These are phyloP conservation scores for Maudiozyma pseudohumilis DNA, from an alignment of 805 yeast species.

Conservation along the genomic window DNA sequence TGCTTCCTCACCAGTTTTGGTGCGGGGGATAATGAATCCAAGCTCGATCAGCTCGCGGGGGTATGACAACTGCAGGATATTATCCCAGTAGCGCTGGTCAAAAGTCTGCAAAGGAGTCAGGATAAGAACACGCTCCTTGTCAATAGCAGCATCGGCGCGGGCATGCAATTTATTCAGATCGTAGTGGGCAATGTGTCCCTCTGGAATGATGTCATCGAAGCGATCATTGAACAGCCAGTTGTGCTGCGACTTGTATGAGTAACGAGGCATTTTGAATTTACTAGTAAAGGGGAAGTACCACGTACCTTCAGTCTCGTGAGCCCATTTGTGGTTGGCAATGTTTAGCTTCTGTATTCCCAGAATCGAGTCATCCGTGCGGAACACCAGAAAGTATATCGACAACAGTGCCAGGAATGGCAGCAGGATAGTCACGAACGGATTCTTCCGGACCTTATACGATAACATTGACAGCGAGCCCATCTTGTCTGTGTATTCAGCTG, in stretches of 20 bases:
- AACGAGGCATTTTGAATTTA: slow-evolving; percentile 33
- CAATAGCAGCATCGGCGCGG: slow-evolving; percentile 58
- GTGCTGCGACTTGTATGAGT: slow-evolving; percentile 34
- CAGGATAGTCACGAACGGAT: slow-evolving; percentile 16
- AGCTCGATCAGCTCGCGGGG: slow-evolving; percentile 79
- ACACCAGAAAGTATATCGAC: slow-evolving; percentile 15
- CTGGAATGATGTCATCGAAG: slow-evolving; percentile 48
- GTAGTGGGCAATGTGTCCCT: slow-evolving; percentile 71
- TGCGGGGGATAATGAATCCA: slow-evolving; percentile 87
- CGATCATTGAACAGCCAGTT: slow-evolving; percentile 39
- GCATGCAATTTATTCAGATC: slow-evolving; percentile 73
- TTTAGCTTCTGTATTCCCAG: slow-evolving; percentile 19
- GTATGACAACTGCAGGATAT: slow-evolving; percentile 61
- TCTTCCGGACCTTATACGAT: slow-evolving; percentile 22
- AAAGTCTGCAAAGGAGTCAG: slow-evolving; percentile 87
- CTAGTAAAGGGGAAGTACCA: slow-evolving; percentile 29
- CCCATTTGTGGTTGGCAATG: slow-evolving; percentile 28
- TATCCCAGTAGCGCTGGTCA: slow-evolving; percentile 80
- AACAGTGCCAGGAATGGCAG: slow-evolving; percentile 19
- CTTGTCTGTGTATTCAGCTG: background rate
- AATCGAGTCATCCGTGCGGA: slow-evolving; percentile 15
- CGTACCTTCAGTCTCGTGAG: slow-evolving; percentile 28
- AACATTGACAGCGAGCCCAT: slow-evolving; percentile 9
- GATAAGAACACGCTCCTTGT: slow-evolving; percentile 74
- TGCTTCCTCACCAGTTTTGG: slow-evolving; percentile 71